A percentile compares a stretch with the other conserved stretches of the same genome.
These are phyloP conservation scores for Cyberlindnera veronae DNA, from an alignment of 805 yeast species.

Conservation along the genomic window DNA sequence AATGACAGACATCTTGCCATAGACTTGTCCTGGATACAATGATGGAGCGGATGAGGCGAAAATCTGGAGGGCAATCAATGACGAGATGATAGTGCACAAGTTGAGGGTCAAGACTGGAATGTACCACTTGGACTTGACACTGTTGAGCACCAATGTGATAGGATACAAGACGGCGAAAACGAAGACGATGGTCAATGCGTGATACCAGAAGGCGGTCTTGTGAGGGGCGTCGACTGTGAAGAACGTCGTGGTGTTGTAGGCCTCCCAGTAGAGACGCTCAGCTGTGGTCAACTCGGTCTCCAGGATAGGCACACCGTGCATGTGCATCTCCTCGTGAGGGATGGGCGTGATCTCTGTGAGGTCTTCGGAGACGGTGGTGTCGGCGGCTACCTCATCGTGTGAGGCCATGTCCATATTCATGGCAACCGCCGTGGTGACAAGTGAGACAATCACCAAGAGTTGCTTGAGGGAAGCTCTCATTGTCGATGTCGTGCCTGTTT, in stretches of 20 bases:
- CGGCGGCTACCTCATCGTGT: constrained; percentile 6
- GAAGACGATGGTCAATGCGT: constrained; percentile 41
- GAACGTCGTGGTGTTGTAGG: constrained; percentile 73
- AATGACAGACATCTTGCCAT: constrained; percentile 61
- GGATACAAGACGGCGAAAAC: constrained; percentile 64
- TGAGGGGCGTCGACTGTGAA: constrained; percentile 52
- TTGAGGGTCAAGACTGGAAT: constrained; percentile 54
- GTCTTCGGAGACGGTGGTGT: constrained; percentile 10
- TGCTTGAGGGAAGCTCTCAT: constrained; percentile 5
- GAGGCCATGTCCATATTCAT: constrained; percentile 25
- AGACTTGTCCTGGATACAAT: constrained; percentile 75
- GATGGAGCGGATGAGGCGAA: constrained; percentile 59
- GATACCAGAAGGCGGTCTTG: constrained; percentile 51
- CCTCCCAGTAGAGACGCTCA: constrained; percentile 74
- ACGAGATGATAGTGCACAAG: constrained; percentile 40
- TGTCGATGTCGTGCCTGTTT: too few species aligned
- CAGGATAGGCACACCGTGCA: constrained; percentile 75
- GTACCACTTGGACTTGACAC: constrained; percentile 54
- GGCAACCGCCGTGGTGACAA: constrained; percentile 17
- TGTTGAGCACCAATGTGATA: constrained; percentile 58
- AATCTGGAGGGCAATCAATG: constrained; percentile 52
- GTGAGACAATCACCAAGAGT: constrained; percentile 6
- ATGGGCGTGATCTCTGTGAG: constrained; percentile 31
- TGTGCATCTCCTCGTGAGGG: constrained; percentile 44
- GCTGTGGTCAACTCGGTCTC: constrained; percentile 62